Evolutionary conservation across 2,329 filamentous ascomycete genomes (phyloP).

Genomic region (Diaporthe ampelina): DNA sequence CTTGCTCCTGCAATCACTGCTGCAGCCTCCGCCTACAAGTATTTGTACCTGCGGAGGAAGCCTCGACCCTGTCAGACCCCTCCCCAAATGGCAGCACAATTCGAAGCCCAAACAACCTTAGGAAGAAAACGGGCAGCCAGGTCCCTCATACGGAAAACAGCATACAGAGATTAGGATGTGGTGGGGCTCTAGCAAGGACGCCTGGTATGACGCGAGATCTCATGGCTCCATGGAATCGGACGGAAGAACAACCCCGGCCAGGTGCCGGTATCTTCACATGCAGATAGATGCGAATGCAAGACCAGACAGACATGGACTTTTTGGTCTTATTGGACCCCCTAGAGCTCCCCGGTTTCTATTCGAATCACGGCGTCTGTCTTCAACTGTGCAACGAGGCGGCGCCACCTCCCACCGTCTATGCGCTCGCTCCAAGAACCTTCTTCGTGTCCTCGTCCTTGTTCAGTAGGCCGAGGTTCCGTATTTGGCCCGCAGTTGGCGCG

Average conservation of each 20-base stretch:
- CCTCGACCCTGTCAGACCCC: constrained; percentile 1
- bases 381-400: constrained; percentile 20
- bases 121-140: not conserved
- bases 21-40: not conserved
- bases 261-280: not conserved
- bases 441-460: constrained; percentile 86
- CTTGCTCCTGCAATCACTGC: not conserved
- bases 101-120: not conserved
- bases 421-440: constrained; percentile 62
- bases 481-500: constrained; percentile 85
- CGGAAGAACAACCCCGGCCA: not conserved
- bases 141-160: not conserved
- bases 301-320: not conserved
- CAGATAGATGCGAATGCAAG: not conserved
- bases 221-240: not conserved
- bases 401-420: constrained; percentile 35
- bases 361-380: constrained; percentile 1
- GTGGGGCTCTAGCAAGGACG: not conserved
- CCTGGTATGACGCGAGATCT: not conserved
- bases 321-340: not conserved
- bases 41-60: constrained; percentile 7
- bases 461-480: constrained; percentile 87
- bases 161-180: not conserved
- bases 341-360: constrained; percentile 2
- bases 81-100: not conserved